These are phyloP conservation scores for Xylaria intraflava DNA, from an alignment of 495 filamentous ascomycete species.

Conservation along the genomic window DNA sequence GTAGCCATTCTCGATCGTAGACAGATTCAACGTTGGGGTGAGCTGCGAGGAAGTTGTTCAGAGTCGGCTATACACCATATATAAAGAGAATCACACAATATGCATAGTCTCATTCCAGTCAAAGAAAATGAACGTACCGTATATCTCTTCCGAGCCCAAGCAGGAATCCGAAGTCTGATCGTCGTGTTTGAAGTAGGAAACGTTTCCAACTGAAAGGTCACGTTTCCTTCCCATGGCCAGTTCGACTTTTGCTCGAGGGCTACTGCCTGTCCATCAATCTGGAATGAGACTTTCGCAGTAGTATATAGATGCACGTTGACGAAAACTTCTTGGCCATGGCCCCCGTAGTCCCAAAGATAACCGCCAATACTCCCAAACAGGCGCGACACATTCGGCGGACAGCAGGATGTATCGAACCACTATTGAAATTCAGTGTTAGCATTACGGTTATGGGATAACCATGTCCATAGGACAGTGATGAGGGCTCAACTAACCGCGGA, in stretches of 20 bases:
- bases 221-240: slow-evolving; percentile 51
- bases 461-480: background rate
- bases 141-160: slow-evolving; percentile 40
- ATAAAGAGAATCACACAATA: background rate
- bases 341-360: slow-evolving; percentile 44
- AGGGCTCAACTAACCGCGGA: slow-evolving; percentile 14
- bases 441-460: background rate
- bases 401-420: slow-evolving; percentile 54
- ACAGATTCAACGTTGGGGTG: slow-evolving; percentile 23
- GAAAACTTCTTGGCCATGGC: slow-evolving; percentile 21
- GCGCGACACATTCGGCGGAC: slow-evolving; percentile 46
- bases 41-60: slow-evolving; percentile 18
- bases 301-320: slow-evolving; percentile 50
- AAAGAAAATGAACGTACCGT: slow-evolving; percentile 26
- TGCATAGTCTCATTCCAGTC: background rate
- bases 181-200: slow-evolving; percentile 26
- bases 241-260: slow-evolving; percentile 42
- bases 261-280: slow-evolving; percentile 30
- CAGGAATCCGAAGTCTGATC: slow-evolving; percentile 44
- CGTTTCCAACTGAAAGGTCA: slow-evolving; percentile 36
- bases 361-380: slow-evolving; percentile 48
- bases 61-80: background rate
- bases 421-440: slow-evolving; percentile 8
- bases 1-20: slow-evolving; percentile 41
- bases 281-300: slow-evolving; percentile 37